These are phyloP conservation scores for Pseudocercospora fijiensis DNA, from an alignment of 2,329 filamentous ascomycete species.

Conservation along the genomic window DNA sequence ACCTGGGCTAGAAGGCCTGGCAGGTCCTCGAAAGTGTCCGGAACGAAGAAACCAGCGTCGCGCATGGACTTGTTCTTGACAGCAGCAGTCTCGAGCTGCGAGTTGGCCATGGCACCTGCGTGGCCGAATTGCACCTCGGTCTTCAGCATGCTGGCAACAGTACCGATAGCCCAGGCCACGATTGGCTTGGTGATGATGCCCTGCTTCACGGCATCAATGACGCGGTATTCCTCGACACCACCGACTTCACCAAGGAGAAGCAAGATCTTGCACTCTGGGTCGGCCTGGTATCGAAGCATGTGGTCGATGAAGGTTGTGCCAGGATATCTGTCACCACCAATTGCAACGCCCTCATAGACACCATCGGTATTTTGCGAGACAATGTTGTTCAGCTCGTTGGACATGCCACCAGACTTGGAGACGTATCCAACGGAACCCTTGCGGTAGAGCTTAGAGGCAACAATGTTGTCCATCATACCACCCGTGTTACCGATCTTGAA, in stretches of 20 bases:
- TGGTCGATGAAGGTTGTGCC: constrained; percentile 99
- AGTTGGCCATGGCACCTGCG: constrained; percentile 98
- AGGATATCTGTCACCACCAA: constrained; percentile 98
- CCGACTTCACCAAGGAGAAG: constrained; percentile 95
- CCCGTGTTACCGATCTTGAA: constrained; percentile 99
- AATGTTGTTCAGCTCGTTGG: constrained; percentile 99
- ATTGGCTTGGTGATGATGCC: constrained; percentile 97
- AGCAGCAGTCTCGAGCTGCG: constrained; percentile 93
- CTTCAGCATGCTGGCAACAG: constrained; percentile 99
- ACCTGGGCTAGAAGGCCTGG: constrained; percentile 72
- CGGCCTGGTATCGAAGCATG: constrained; percentile 90
- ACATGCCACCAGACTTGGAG: constrained; percentile 99
- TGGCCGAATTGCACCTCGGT: constrained; percentile 99
- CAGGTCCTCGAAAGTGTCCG: constrained; percentile 95
- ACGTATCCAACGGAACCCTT: constrained; percentile 98
- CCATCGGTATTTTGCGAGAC: constrained; percentile 93
- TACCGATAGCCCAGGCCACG: constrained; percentile 98
- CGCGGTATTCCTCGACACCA: constrained; percentile 99
- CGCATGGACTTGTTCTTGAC: constrained; percentile 97
- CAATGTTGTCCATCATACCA: constrained; percentile 99
- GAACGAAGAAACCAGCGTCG: constrained; percentile 90
- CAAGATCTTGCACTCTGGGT: constrained; percentile 97
- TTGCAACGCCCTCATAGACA: constrained; percentile 98
- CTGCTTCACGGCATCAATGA: constrained; percentile 95
- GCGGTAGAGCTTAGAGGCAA: constrained; percentile 99